These are phyloP conservation scores for Prunus fruticosa DNA, from an alignment of 306 rosid genomes.

Conservation along the genomic window DNA sequence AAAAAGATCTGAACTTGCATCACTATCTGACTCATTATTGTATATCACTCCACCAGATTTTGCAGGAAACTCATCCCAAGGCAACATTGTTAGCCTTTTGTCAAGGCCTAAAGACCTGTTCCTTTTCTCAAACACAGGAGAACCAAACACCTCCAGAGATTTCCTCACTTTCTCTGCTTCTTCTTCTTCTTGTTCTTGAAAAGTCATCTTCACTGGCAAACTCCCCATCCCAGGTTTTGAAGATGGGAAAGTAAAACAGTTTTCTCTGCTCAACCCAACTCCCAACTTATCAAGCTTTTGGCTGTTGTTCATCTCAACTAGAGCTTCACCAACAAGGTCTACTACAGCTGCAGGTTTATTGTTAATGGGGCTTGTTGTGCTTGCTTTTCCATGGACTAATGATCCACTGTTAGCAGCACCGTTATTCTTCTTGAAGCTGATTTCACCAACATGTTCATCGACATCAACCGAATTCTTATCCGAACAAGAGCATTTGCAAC, in stretches of 20 bases:
- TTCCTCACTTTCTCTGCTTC: constrained; percentile 31
- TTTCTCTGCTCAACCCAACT: constrained; percentile 25
- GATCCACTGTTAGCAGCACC: constrained; percentile 7
- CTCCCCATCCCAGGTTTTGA: constrained; percentile 22
- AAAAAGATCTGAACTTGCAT: constrained; percentile 92
- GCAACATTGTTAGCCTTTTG: constrained; percentile 39
- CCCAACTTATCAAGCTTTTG: constrained; percentile 31
- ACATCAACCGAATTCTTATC: constrained; percentile 66
- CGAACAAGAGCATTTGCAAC: constrained; percentile 69
- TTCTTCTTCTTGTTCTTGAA: constrained; percentile 33
- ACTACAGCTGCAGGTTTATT: background rate
- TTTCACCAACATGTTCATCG: constrained; percentile 46
- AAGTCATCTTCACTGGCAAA: constrained; percentile 32
- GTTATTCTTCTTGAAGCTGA: constrained; percentile 42
- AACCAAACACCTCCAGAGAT: constrained; percentile 75
- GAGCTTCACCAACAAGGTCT: constrained; percentile 24
- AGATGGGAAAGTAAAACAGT: constrained; percentile 32
- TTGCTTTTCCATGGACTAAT: too few species aligned
- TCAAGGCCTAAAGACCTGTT: constrained; percentile 61
- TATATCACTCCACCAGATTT: constrained; percentile 21
- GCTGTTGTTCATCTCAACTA: constrained; percentile 14
- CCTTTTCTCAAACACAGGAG: constrained; percentile 46
- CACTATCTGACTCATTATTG: constrained; percentile 65
- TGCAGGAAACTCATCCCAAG: constrained; percentile 37
- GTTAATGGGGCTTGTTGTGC: constrained; percentile 19